A percentile compares a stretch with the other conserved stretches of the same genome.
Conservation (phyloP, 495 filamentous ascomycete species). For the Podospora tetraspora region DNA sequence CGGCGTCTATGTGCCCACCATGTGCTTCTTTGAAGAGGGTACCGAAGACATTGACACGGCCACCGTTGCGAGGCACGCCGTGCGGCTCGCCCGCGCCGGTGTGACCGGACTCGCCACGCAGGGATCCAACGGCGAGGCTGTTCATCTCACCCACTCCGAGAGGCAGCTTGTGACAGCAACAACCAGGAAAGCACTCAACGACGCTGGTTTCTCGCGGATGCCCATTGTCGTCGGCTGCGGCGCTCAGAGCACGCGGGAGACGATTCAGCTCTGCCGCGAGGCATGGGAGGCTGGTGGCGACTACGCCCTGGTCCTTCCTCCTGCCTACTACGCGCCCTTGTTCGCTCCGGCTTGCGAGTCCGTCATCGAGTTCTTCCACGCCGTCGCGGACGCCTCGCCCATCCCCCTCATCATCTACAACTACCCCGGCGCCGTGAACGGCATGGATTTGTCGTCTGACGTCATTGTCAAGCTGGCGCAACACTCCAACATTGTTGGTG, state of each 20-base stretch:
- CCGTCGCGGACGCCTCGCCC: constrained; percentile 74
- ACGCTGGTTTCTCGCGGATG: constrained; percentile 63
- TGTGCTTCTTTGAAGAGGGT: constrained; percentile 77
- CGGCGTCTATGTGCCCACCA: constrained; percentile 80
- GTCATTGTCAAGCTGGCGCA: constrained; percentile 65
- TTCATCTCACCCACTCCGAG: constrained; percentile 71
- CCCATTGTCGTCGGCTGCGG: constrained; percentile 87
- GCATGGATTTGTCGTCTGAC: constrained; percentile 79
- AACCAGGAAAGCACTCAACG: constrained; percentile 70
- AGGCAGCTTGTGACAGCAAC: constrained; percentile 67
- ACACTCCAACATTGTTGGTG: constrained; percentile 83
- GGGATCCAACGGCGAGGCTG: constrained; percentile 87
- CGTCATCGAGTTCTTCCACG: constrained; percentile 67
- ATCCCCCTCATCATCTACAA: constrained; percentile 92
- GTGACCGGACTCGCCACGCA: constrained; percentile 78
- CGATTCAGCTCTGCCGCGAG: constrained; percentile 73
- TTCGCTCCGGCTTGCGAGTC: constrained; percentile 55
- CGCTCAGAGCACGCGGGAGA: constrained; percentile 78
- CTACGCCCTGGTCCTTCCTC: constrained; percentile 82
- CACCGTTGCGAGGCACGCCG: constrained; percentile 68
- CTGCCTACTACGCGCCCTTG: constrained; percentile 75
- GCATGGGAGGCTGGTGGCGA: constrained; percentile 75
- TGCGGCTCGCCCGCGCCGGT: constrained; percentile 75
- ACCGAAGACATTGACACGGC: constrained; percentile 72
- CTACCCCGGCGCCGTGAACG: constrained; percentile 75